Evolutionary conservation across 495 filamentous ascomycete species (phyloP), one percentile per base, ranked within the genome.

Genomic region (Cudoniella acicularis): DNA sequence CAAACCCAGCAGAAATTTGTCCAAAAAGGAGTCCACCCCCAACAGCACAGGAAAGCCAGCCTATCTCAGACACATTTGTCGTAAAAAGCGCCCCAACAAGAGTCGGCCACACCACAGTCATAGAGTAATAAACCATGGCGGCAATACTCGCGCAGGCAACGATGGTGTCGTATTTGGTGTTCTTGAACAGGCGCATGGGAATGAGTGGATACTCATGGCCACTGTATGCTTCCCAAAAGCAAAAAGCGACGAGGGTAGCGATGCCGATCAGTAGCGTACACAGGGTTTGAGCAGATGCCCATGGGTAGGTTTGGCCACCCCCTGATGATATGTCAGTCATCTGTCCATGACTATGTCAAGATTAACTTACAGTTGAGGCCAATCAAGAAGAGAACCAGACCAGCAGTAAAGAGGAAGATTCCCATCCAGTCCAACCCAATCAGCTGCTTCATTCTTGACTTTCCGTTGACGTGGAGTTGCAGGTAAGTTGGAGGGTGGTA

Each of bases 221-320:
- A n/a, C 43, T 47, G 17, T 47, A 47, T 21, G 43, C 43, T 47
- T 47, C 54, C 52, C 52, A 79, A 11, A 77, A 23, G 10, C 69
- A 72, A 52, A 79, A 78, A 2, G 58, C 69, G 22, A 77, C 59
- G n/a, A 81, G 65, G 1, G 72, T 67, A 13, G 72, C 57, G 17
- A 65, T 67, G 6, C 79, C 77, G 36, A 81, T 62, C 1, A 78
- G 63, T 26, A 81, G 67, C 11, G 71, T 67, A n/a, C 67, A 70
- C 27, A 83, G 67, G 20, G 76, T 75, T 30, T 77, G 70, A 9
- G 70, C 72, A n/a, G 73, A 75, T 27, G 69, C 69, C 80, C 79
- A 81, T 0, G 77, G 69, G 66, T 83, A 80, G 0, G 68, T 64
- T 13, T 62, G 63, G 3, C 78, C 78, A 22, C 78, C 80, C 76